These are phyloP conservation scores for Radiomyces spectabilis DNA, from an alignment of 192 early-diverging fungal species.

Conservation along the genomic window DNA sequence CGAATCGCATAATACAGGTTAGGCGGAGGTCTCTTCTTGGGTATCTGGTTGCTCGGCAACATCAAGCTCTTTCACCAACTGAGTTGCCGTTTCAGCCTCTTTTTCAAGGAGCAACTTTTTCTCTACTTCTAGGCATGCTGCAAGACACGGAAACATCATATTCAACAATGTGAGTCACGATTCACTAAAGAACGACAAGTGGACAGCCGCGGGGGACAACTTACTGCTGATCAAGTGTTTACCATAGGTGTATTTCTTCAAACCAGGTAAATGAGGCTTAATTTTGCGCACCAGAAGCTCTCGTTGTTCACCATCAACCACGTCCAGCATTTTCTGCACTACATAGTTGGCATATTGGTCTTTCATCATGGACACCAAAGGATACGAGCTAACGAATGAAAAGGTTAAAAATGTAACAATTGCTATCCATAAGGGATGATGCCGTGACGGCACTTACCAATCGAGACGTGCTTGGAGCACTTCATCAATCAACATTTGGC, in stretches of 20 bases:
- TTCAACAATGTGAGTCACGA: neutral
- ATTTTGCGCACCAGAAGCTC: slow-evolving; percentile 83
- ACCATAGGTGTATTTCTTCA: slow-evolving; percentile 97
- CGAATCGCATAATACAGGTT: too few relatives aligned
- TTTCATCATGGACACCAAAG: slow-evolving; percentile 95
- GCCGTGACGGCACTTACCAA: slow-evolving; percentile 45
- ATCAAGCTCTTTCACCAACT: neutral
- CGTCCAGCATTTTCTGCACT: slow-evolving; percentile 98
- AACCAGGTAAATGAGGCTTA: slow-evolving; percentile 77
- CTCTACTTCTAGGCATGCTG: neutral
- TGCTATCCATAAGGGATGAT: neutral
- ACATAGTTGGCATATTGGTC: slow-evolving; percentile 99
- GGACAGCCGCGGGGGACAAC: neutral
- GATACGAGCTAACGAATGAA: slow-evolving; percentile 52
- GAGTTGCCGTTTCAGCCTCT: neutral
- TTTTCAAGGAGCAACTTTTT: too few relatives aligned
- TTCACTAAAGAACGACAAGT: neutral
- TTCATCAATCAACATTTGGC: slow-evolving; percentile 86
- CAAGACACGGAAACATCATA: neutral
- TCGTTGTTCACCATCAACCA: slow-evolving; percentile 83
- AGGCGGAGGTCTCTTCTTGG: neutral
- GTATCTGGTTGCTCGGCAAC: neutral
- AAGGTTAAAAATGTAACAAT: neutral
- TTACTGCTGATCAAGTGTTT: slow-evolving; percentile 84
- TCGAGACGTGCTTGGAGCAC: slow-evolving; percentile 79